Percentiles rank a stretch among this genome's conserved stretches.
phyloP scores from a whole-genome alignment of 2,329 filamentous ascomycete genomes.

The Cladophialophora psammophila region DNA sequence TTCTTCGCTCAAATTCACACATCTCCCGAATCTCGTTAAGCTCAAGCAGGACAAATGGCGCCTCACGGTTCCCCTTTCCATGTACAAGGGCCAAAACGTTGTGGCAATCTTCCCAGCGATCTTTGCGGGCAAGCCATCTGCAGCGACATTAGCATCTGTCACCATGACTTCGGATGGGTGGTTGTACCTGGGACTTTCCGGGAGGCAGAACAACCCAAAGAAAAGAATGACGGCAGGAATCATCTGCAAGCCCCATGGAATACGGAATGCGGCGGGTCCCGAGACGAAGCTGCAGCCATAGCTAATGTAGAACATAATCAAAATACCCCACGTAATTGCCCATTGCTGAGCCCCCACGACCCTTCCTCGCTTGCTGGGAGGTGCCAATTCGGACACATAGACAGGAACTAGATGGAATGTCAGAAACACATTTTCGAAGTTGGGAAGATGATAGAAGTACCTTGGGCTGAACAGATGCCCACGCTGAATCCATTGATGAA shows the following conservation, averaged over 20 bases:
- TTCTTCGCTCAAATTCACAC: conserved; percentile 74
- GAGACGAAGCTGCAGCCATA: conserved; percentile 69
- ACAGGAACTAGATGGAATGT: conserved; percentile 61
- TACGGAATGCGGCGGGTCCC: conserved; percentile 65
- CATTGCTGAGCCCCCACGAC: conserved; percentile 77
- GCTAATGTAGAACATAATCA: conserved; percentile 64
- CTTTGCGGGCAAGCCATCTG: conserved; percentile 68
- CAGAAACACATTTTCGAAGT: conserved; percentile 71
- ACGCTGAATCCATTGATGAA: conserved; percentile 75
- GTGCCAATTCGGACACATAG: conserved; percentile 73
- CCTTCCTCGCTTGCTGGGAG: conserved; percentile 62
- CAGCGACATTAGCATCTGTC: conserved; percentile 45
- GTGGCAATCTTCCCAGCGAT: conserved; percentile 63
- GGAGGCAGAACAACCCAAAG: conserved; percentile 67
- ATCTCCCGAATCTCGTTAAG: conserved; percentile 75
- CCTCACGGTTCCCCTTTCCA: conserved; percentile 69
- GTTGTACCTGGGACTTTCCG: conserved; percentile 66
- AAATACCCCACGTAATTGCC: conserved; percentile 74
- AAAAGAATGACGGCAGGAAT: conserved; percentile 66
- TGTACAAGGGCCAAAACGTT: conserved; percentile 65
- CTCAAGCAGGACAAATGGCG: conserved; percentile 72
- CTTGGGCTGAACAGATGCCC: conserved; percentile 75
- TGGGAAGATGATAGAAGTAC: conserved; percentile 53
- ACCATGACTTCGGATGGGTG: background rate
- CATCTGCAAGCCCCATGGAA: conserved; percentile 71